Evolutionary conservation across 2,329 filamentous ascomycete genomes (phyloP), one percentile per base, ranked within the genome.

Genomic region (Talaromyces funiculosus): DNA sequence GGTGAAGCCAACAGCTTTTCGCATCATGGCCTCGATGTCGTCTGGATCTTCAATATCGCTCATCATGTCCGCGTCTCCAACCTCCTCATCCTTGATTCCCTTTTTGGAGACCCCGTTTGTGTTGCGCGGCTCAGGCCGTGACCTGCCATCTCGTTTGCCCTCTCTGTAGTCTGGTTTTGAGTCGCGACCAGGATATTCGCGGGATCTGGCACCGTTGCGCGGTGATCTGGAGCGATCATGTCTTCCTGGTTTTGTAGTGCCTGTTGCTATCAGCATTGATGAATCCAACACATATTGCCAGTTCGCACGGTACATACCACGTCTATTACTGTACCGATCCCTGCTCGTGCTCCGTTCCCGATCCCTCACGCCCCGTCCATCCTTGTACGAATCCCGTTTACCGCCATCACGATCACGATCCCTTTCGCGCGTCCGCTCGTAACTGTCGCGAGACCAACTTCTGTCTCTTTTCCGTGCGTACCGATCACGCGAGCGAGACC

Each of bases 1-100:
- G 18, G 86, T 86, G 70, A 99, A 97, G 1, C 94, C 94, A 90
- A 99, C 92, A 79, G 92, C 86, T 54, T 87, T 86, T 67, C 86
- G 82, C 88, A 97, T 93, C 62, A 84, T 84, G 59, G 82, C 84
- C 71, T 89, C 80, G 56, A 87, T 85, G 64, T 88, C 86, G 14
- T 64, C 61, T 16, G 61, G 18, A 40, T 63, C 59, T 55, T 64
- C 63, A 10, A 43, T 59, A 16, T 62, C 61, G 42, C 53, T 49
- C 56, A 59, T 60, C 43, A 43, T 20, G n/a, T 59, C 57, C 3
- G 22, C 51, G 49, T 51, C 24, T 64, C 92, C 89, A 60, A 81
- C 76, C 42, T 82, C 82, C 18, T 80, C 77, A 9, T 84, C 81
- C 9, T 42, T 43, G 18, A 33, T 71, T 72, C 70, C 73, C 67